Evolutionary conservation across 495 filamentous ascomycete species (phyloP).

Genomic region (Penicillium malachiteum): DNA sequence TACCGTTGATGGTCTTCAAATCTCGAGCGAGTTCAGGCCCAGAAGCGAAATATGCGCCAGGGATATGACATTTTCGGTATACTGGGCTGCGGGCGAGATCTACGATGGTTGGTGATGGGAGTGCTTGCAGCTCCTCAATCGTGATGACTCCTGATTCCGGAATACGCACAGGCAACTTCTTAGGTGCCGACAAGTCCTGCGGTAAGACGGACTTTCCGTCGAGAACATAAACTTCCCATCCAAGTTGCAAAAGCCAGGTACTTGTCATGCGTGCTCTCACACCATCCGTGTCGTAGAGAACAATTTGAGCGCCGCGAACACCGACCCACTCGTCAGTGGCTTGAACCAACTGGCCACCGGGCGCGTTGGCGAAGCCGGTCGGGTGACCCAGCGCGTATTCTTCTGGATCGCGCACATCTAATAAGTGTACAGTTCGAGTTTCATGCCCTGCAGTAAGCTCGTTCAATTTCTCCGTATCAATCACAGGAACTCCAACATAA

Average conservation of each 20-base stretch:
- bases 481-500: constrained; percentile 12
- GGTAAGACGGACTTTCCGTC: constrained; percentile 5
- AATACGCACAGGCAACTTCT: too few relatives aligned
- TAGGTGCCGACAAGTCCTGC: neutral
- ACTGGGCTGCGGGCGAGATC: constrained; percentile 27
- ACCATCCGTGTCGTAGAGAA: constrained; percentile 26
- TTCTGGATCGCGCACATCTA: constrained; percentile 27
- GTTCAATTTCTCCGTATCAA: constrained; percentile 1
- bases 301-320: constrained; percentile 24
- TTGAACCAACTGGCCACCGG: constrained; percentile 29
- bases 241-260: constrained; percentile 27
- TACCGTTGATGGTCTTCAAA: constrained; percentile 4
- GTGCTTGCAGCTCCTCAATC: constrained; percentile 2
- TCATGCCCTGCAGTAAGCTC: constrained; percentile 12
- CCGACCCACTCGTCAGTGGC: constrained; percentile 30
- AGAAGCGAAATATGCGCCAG: constrained; percentile 26
- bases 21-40: constrained; percentile 25
- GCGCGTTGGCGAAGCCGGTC: constrained; percentile 23
- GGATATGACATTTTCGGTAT: constrained; percentile 27
- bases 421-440: constrained; percentile 18
- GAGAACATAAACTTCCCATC: constrained; percentile 28
- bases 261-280: constrained; percentile 26
- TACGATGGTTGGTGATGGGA: constrained; percentile 14
- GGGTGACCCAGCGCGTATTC: constrained; percentile 22
- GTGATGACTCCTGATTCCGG: constrained; percentile 6